Base-by-base conservation (phyloP, 139 green algal genomes). In the Volvox africanus region DNA sequence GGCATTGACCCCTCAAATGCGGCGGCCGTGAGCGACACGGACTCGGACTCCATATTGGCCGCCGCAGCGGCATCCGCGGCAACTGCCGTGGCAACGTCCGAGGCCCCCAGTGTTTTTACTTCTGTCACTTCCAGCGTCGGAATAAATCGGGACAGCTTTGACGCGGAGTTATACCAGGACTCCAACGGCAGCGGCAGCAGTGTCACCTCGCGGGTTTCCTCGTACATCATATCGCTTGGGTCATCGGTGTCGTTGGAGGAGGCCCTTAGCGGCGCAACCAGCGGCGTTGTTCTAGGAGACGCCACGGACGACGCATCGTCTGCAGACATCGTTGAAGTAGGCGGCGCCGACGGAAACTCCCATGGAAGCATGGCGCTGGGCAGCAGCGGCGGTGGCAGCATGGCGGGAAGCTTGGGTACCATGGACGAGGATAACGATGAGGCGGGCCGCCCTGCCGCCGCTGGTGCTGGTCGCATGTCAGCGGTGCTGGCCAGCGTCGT, bases 371-470 rank as follows among this genome's bases (percentile, higher is more conserved):
- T 73, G 50, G 44, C 9, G 5, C 80, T 73, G 80, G 44, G 55
- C 50, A 30, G 24, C 24, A 35, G 44, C 50, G 61, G 79, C 14
- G 37, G 16, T 13, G 69, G 14, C 6, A n/a, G 55, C 61, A 37
- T 35, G 61, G 37, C 24, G 61, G 50, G 44, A 26, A 77, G 26
- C 36, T 28, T 44, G 55, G 55, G 50, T 21, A 88, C 67, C 24
- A n/a, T 88, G 35, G 83, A 88, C 26, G 82, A 79, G 28, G 83
- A 88, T 28, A 61, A 81, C 35, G 83, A 80, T 11, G 83, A 88
- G 67, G 83, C 83, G 21, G 67, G 67, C 24, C 35, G 83, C 24
- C 83, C 83, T 18, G 67, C 68, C 30, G 67, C 1, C 13, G 67
- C 83, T 20, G 67, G 83, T 11, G 36, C 35, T 1, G 67, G 67